These are phyloP conservation scores for Penicillium ochrochloron DNA, from an alignment of 495 filamentous ascomycete species.

Conservation along the genomic window DNA sequence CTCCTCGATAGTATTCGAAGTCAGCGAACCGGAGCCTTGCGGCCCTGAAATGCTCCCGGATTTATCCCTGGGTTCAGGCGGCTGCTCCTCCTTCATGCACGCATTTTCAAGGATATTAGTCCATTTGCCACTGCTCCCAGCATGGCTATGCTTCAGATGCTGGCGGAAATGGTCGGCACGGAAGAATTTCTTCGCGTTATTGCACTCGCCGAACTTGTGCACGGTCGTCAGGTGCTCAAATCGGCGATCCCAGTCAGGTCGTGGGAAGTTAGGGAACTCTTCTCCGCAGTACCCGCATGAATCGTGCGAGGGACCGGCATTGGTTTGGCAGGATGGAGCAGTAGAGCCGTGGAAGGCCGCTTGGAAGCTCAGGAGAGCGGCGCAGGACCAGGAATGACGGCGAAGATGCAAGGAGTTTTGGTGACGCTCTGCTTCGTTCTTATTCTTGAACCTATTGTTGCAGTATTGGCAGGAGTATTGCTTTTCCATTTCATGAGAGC, in stretches of 20 bases:
- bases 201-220: conserved; percentile 98
- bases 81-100: conserved; percentile 92
- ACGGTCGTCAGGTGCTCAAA: conserved; percentile 84
- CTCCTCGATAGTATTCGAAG: conserved; percentile 46
- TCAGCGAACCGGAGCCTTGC: conserved; percentile 32
- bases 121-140: conserved; percentile 96
- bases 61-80: conserved; percentile 43
- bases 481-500: conserved; percentile 88
- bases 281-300: conserved; percentile 96
- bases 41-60: conserved; percentile 7
- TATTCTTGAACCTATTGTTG: conserved; percentile 97
- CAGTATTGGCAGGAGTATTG: conserved; percentile 94
- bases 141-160: conserved; percentile 97
- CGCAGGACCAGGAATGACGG: conserved; percentile 97
- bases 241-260: conserved; percentile 80
- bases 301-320: conserved; percentile 58
- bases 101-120: conserved; percentile 97
- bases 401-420: conserved; percentile 96
- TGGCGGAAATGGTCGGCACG: conserved; percentile 97
- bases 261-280: conserved; percentile 77
- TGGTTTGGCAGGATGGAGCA: conserved; percentile 42
- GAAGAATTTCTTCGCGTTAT: conserved; percentile 97
- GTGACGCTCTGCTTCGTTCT: conserved; percentile 97
- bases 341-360: conserved; percentile 84
- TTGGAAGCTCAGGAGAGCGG: conserved; percentile 74